Base-by-base conservation (phyloP, 2,329 filamentous ascomycete genomes). In the Diaporthe capsici region DNA sequence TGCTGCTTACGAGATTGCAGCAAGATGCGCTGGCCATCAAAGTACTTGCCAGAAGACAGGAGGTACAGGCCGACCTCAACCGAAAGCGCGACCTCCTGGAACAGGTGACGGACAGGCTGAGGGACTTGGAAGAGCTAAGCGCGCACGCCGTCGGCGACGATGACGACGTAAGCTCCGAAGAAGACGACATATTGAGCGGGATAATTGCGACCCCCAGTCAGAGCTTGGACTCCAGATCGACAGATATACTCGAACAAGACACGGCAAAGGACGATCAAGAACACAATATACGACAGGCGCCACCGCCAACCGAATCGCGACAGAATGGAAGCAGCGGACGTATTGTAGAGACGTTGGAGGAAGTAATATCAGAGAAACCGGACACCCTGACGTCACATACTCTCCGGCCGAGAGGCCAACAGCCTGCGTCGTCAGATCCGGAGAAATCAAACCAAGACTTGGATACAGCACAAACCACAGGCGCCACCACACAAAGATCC, bases 1-100 rank as follows among this genome's bases (percentile, higher is more conserved):
- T 88, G 0, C 88, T 94, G 42, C 90, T 96, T 74, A 89, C 93
- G 28, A 92, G 89, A 76, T 88, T 95, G 57, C 94, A 95, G 82
- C 93, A 94, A 79, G 91, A 94, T 79, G 88, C 91, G 8, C 84
- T 90, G 20, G 86, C 84, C n/a, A 84, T 92, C 77, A 92, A 92
- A 81, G 85, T 89, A 44, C 88, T 89, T 74, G 82, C 87, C 7
- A 90, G 89, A 75, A 90, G 91, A 79, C 87, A 91, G 77, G 89
- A 92, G 75, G 82, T 89, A 25, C 93, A 95, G 82, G 84, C 86
- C 31, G 92, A 94, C 77, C 86, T 96, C 44, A 88, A 90, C 76
- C 84, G 85, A 58, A 94, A 94, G 80, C 89, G 92, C 75, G 91
- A 94, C 49, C 82, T 91, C 7, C 87, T 95, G 71, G 93, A 94